Base-by-base conservation (phyloP, 331 rosid species). In the Phaseolus coccineus region DNA sequence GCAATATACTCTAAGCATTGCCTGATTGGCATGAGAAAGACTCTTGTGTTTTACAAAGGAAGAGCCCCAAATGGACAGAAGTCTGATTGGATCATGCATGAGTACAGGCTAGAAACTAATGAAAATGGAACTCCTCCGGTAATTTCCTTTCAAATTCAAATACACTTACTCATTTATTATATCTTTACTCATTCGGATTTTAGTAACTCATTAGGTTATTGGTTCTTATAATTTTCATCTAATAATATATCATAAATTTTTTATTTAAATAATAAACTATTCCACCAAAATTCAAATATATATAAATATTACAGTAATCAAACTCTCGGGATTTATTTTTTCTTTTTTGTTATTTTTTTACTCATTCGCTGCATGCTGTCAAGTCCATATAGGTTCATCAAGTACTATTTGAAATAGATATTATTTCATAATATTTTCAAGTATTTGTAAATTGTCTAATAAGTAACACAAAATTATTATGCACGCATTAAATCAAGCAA, bases 61-160 rank as follows among this genome's bases (percentile, higher is more conserved):
- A 30, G 94, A 63, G 94, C 94, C 14, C 94, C 94, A 19, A 88
- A 90, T 66, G 92, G 92, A 62, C 94, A 78, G 24, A 90, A 90
- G 39, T 90, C 94, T 12, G 92, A 90, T 55, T 90, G 94, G 94
- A 90, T 90, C 79, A 90, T 90, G 94, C 94, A 90, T 77, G 94
- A 90, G 76, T 90, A 90, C 28, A 81, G 94, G 4, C 86, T 90
- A 1, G 90, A 90, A 79, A 88, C 89, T 16, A 86, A 88, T 78
- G 90, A 86, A 86, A 90, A 84, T 81, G 94, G 90, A 46, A 81
- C 89, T 64, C 71, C 94, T 84, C 87, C 82, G 90, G 94, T 82
- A 82, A 79, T 61, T 50, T 6, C 4, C 24, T 30, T 61, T 14
- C 24, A 5, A 31, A 59, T 30, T 13, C 44, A 31, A 13, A 61